Percentiles rank a stretch among this genome's conserved stretches.
Conservation (phyloP, 2,329 filamentous ascomycete species). For the Neodidymelliopsis sp. region DNA sequence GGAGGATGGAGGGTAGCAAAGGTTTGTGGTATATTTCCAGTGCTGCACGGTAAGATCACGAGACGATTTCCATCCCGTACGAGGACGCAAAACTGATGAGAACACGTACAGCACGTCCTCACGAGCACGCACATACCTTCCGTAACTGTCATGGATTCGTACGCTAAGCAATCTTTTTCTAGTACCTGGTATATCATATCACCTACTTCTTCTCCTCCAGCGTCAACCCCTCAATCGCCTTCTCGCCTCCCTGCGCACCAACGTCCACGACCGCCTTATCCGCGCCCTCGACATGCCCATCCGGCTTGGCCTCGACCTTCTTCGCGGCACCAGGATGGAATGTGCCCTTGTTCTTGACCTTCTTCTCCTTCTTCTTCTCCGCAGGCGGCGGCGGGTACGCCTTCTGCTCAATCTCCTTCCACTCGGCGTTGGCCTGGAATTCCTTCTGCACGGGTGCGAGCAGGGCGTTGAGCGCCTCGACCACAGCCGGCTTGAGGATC, state of each 20-base stretch:
- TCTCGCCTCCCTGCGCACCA: slow-evolving; percentile 46
- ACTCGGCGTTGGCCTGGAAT: slow-evolving; percentile 75
- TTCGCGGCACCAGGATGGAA: slow-evolving; percentile 59
- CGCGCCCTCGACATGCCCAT: slow-evolving; percentile 55
- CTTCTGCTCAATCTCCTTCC: slow-evolving; percentile 77
- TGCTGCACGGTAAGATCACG: no score
- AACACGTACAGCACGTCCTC: no score
- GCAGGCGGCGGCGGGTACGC: slow-evolving; percentile 80
- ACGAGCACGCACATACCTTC: no score
- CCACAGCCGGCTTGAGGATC: slow-evolving; percentile 83
- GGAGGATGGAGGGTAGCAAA: no score
- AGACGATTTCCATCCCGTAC: no score
- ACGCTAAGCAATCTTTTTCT: no score
- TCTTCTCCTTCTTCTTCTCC: slow-evolving; percentile 71
- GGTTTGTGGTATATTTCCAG: no score
- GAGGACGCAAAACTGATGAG: no score
- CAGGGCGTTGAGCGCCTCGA: slow-evolving; percentile 74
- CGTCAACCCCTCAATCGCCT: slow-evolving; percentile 44
- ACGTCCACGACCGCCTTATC: slow-evolving; percentile 53
- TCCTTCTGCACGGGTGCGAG: slow-evolving; percentile 79
- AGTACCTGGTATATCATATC: no score
- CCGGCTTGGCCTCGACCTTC: slow-evolving; percentile 54
- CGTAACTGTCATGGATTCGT: no score
- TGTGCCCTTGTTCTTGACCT: slow-evolving; percentile 77
- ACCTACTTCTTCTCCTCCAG: slow-evolving; percentile 37